Evolutionary conservation across 768 basidiomycete genomes (phyloP).

Genomic region (Leccinum rimulosum): DNA sequence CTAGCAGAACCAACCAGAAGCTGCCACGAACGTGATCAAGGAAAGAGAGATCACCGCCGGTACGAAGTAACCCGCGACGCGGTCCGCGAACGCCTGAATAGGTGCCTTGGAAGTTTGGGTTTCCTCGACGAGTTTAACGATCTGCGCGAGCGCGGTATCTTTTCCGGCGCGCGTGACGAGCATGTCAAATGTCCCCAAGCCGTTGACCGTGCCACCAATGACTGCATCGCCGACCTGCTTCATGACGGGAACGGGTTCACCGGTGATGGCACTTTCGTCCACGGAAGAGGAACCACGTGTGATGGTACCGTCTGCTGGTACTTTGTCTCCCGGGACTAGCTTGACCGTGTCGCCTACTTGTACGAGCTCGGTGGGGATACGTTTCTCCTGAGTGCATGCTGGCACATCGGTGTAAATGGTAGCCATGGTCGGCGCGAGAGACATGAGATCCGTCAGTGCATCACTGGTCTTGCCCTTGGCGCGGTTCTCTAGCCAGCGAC

Average conservation of each 20-base stretch:
- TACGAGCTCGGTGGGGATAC: slow-evolving; percentile 89
- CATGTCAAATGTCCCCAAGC: slow-evolving; percentile 97
- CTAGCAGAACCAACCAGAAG: slow-evolving; percentile 74
- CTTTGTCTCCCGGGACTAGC: slow-evolving; percentile 93
- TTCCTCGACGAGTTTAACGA: slow-evolving; percentile 95
- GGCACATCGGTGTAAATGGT: slow-evolving; percentile 90
- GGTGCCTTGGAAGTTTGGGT: slow-evolving; percentile 98
- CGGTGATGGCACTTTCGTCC: slow-evolving; percentile 96
- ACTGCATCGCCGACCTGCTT: slow-evolving; percentile 84
- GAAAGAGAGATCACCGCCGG: slow-evolving; percentile 86
- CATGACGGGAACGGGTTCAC: slow-evolving; percentile 85
- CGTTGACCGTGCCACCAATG: slow-evolving; percentile 97
- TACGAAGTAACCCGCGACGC: slow-evolving; percentile 92
- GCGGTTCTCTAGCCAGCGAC: slow-evolving; percentile 92
- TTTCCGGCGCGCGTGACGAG: slow-evolving; percentile 92
- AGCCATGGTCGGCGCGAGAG: slow-evolving; percentile 91
- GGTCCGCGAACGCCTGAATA: slow-evolving; percentile 95
- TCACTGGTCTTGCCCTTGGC: slow-evolving; percentile 98
- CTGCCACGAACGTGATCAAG: slow-evolving; percentile 66
- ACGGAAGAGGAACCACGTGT: slow-evolving; percentile 81
- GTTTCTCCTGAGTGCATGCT: slow-evolving; percentile 79
- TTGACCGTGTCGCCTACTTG: slow-evolving; percentile 93
- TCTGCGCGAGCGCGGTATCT: slow-evolving; percentile 94
- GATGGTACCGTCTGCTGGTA: slow-evolving; percentile 94
- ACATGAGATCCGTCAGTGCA: slow-evolving; percentile 94